These are phyloP conservation scores for Delitschia confertaspora DNA, from an alignment of 495 filamentous ascomycete species.

Conservation along the genomic window DNA sequence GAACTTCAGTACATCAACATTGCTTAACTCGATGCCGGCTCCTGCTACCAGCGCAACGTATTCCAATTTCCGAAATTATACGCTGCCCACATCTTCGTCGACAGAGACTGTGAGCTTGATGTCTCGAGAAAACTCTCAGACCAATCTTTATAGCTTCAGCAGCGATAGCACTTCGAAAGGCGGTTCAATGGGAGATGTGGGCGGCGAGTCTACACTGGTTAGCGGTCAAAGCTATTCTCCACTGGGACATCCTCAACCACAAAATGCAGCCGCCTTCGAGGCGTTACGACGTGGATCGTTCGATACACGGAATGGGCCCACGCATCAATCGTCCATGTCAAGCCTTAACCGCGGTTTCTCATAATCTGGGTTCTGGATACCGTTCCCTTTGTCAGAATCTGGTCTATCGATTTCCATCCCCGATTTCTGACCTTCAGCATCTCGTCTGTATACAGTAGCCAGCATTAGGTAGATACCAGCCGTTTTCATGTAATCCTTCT, in stretches of 20 bases:
- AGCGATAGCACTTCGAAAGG: constrained; percentile 10
- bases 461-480: no score
- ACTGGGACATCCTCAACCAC: constrained; percentile 19
- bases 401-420: not conserved
- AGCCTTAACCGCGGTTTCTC: constrained; percentile 5
- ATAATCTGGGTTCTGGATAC: not conserved
- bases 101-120: constrained; percentile 7
- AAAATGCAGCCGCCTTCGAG: constrained; percentile 11
- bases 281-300: constrained; percentile 20
- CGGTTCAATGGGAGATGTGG: constrained; percentile 3
- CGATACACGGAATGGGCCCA: not conserved
- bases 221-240: constrained; percentile 25
- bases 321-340: constrained; percentile 7
- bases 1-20: constrained; percentile 13
- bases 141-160: constrained; percentile 19
- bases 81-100: constrained; percentile 10
- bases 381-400: not conserved
- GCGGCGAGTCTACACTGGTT: constrained; percentile 16
- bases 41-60: constrained; percentile 3
- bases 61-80: constrained; percentile 21
- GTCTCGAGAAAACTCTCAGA: constrained; percentile 10
- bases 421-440: not conserved
- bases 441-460: not conserved
- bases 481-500: no score
- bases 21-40: constrained; percentile 10